Base-by-base conservation (phyloP, 2,329 filamentous ascomycete genomes). In the Epicoccum nigrum region DNA sequence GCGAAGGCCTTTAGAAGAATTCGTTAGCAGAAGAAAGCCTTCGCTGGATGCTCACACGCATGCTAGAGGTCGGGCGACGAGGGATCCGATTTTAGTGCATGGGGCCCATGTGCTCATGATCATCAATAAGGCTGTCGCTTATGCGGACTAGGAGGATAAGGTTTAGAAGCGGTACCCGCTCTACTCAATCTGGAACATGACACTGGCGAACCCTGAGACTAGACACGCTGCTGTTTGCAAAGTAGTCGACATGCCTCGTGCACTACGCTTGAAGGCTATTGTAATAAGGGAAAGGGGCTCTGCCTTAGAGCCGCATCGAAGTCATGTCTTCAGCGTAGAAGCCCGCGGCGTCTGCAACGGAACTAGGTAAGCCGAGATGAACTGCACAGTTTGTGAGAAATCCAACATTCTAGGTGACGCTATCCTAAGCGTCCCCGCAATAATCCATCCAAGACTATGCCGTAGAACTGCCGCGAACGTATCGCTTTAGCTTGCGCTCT, bases 351-450 rank as follows among this genome's bases (percentile, higher is more conserved):
- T 12, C 4, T 25, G 11, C 20, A 37, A n/a, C 8, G 33, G 11
- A 20, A 35, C 13, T 3, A 2, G 21, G 16, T 35, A 35, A 12
- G 33, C 33, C 33, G n/a, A 35, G 33, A 17, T 35, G 33, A 35
- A 35, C 33, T 35, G 33, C 33, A 35, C 33, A 15, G 4, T 20
- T 35, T 35, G 16, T 38, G n/a, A 21, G 21, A 25, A 4, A 27
- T 25, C 27, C 37, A 28, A 39, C 37, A 39, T 39, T 17, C 11
- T 16, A n/a, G n/a, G 37, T 28, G 20, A 27, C 37, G 37, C 37
- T 28, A 39, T 39, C n/a, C 21, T 20, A 39, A 39, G 37, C 16
- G 37, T 39, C 37, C 17, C 37, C 37, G 37, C 37, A 39, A 27
- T 17, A n/a, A 28, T n/a, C 21, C 27, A 21, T 39, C 37, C 12